Base-by-base conservation (phyloP, 208 protist genomes). In the Acanthamoeba divionensis region DNA sequence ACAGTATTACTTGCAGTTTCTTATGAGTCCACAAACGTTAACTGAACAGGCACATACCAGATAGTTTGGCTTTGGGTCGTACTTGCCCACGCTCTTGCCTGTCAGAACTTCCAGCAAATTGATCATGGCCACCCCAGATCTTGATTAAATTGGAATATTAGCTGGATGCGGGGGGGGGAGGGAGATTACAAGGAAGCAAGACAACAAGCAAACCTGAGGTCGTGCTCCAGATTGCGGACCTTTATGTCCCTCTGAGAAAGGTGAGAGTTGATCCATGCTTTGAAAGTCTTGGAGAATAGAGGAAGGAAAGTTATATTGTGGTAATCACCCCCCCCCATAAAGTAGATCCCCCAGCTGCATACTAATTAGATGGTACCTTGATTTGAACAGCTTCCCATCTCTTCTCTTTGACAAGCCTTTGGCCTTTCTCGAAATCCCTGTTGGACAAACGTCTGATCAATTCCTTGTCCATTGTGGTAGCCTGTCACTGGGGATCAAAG, bases 381-480 rank as follows among this genome's bases (percentile, higher is more conserved):
- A 77, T 77, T 45, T 77, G 66, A 21, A 77, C 29, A 31, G 66
- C 66, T 45, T 77, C 66, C 66, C 66, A 77, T 18, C 66, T 36
- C 18, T 45, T 18, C 26, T 77, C 66, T 45, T 77, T 77, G 66
- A 45, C 66, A 12, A 77, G 66, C 41, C 66, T 36, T 24, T 77
- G 66, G 5, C 66, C 66, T 8, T 77, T 77, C 5, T 36, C 66
- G 52, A 77, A 77, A 45, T 77, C 66, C 41, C 66, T 36, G 8
- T 18, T 2, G 33, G 66, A 77, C 24, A 77, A 29, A 21, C 66
- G 66, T 4, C 66, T 36, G 0, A 77, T 77, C 24, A 77, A 45
- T n/a, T 77, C 66, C 33, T 77, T 77, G 38, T 77, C 66, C 66
- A 77, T 77, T n/a, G n/a, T n/a, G n/a, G n/a, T n/a, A n/a, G n/a